These are phyloP conservation scores for Melampsora americana DNA, from an alignment of 1,284 basidiomycete species.

Conservation along the genomic window DNA sequence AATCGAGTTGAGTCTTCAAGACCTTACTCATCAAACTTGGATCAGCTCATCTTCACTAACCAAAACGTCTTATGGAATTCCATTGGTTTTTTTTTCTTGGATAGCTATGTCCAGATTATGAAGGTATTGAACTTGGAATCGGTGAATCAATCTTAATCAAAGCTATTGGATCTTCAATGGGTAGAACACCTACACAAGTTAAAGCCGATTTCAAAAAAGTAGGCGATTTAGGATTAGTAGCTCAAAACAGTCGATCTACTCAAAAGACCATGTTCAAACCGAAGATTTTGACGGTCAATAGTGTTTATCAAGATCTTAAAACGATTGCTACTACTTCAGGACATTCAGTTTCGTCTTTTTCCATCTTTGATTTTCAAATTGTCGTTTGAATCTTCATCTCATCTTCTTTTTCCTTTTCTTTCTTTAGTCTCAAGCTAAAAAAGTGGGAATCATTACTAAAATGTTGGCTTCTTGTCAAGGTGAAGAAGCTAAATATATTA, in stretches of 20 bases:
- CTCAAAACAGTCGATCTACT: conserved; percentile 85
- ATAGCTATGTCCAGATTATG: conserved; percentile 89
- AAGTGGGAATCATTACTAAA: conserved; percentile 92
- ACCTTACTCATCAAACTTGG: too few species aligned
- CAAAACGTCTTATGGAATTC: conserved; percentile 31
- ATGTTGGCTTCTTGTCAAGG: conserved; percentile 87
- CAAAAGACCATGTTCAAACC: conserved; percentile 95
- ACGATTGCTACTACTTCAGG: conserved; percentile 82
- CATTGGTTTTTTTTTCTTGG: conserved; percentile 3
- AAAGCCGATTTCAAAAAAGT: conserved; percentile 90
- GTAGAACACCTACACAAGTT: conserved; percentile 73
- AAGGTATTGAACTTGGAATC: conserved; percentile 92
- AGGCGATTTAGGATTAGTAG: conserved; percentile 92
- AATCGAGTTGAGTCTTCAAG: conserved; percentile 87
- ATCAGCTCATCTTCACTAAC: conserved; percentile 18
- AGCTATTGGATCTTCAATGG: conserved; percentile 91
- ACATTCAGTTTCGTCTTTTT: conserved; percentile 63
- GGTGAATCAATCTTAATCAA: conserved; percentile 93
- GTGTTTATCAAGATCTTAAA: conserved; percentile 77
- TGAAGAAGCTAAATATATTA: conserved; percentile 83
- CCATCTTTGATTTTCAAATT: conserved; percentile 45
- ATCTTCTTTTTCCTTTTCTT: not conserved
- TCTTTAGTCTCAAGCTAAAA: conserved; percentile 81
- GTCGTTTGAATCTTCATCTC: conserved; percentile 39
- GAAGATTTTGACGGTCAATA: conserved; percentile 80